Conservation (phyloP, 2,329 filamentous ascomycete species). For the Diplocarpon mali region DNA sequence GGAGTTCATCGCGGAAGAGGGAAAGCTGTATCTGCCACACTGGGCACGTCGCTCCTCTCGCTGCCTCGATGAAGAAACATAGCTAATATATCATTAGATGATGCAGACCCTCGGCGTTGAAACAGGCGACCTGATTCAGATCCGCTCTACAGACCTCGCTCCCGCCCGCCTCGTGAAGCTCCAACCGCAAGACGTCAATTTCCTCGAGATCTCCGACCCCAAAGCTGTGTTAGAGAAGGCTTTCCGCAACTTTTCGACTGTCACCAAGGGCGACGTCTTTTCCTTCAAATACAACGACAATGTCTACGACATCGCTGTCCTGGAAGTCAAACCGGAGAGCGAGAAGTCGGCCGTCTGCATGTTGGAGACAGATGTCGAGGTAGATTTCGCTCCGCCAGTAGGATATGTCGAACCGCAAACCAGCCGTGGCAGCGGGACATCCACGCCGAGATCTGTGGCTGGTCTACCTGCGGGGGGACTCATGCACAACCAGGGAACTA, state of each 20-base stretch:
- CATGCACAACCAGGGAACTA: conserved; percentile 76
- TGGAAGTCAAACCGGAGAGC: conserved; percentile 82
- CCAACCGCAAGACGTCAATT: conserved; percentile 84
- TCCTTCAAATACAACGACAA: conserved; percentile 96
- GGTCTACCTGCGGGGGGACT: conserved; percentile 60
- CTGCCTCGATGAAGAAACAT: conserved; percentile 1
- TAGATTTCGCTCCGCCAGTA: conserved; percentile 89
- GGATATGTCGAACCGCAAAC: conserved; percentile 74
- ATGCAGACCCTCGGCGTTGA: conserved; percentile 88
- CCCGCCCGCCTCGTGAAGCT: conserved; percentile 91
- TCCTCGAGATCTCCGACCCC: conserved; percentile 93
- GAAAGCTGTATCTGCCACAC: conserved; percentile 87
- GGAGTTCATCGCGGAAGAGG: conserved; percentile 96
- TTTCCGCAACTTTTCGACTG: conserved; percentile 88
- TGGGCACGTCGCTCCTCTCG: conserved; percentile 52
- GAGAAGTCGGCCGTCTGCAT: conserved; percentile 83
- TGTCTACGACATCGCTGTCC: conserved; percentile 81
- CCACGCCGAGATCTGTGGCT: conserved; percentile 62
- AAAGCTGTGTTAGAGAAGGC: conserved; percentile 95
- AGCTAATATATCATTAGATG: conserved; percentile 43
- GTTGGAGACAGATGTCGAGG: conserved; percentile 90
- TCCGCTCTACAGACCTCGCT: conserved; percentile 88
- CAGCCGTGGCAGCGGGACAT: conserved; percentile 58
- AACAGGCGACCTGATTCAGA: conserved; percentile 85
- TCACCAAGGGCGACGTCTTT: conserved; percentile 90